Evolutionary conservation across 2,329 filamentous ascomycete species (phyloP).

Genomic region (Boeremia lycopersici): DNA sequence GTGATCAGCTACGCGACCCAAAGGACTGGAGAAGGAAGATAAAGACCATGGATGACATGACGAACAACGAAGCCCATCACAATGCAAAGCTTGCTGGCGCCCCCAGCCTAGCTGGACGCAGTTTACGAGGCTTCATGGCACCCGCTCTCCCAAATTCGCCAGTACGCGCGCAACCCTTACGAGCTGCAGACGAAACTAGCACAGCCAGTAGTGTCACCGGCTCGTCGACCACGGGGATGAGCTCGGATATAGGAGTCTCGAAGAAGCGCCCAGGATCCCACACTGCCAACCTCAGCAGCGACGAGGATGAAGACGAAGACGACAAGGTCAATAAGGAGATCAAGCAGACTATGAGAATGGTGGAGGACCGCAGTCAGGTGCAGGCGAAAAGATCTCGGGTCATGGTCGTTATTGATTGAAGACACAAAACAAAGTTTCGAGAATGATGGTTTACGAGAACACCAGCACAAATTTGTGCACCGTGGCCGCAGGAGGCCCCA

Average conservation of each 20-base stretch:
- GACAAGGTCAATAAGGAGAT: constrained; percentile 25
- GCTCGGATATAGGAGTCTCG: not conserved
- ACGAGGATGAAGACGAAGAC: constrained; percentile 23
- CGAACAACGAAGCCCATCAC: not conserved
- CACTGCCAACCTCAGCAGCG: constrained; percentile 19
- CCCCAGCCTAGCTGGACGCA: not conserved
- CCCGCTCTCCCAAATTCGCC: constrained; percentile 12
- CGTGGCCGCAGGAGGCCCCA: too few species aligned
- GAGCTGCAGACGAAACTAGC: not conserved
- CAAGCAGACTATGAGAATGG: constrained; percentile 14
- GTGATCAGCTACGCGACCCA: constrained; percentile 53
- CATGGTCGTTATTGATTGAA: constrained; percentile 28
- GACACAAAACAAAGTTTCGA: not conserved
- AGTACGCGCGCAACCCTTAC: not conserved
- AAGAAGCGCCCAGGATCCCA: constrained; percentile 18
- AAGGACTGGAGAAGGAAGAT: constrained; percentile 56
- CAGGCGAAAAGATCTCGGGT: constrained; percentile 26
- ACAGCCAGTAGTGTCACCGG: not conserved
- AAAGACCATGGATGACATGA: constrained; percentile 50
- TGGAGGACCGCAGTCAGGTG: not conserved
- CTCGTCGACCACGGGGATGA: not conserved
- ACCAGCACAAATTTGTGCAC: too few species aligned
- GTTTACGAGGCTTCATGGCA: constrained; percentile 29
- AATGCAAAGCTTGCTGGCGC: not conserved
- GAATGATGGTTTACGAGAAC: not conserved